A percentile compares a stretch with the other conserved stretches of the same genome.
These are phyloP conservation scores for Pythium dissimile DNA, from an alignment of 352 stramenopile species.

Conservation along the genomic window DNA sequence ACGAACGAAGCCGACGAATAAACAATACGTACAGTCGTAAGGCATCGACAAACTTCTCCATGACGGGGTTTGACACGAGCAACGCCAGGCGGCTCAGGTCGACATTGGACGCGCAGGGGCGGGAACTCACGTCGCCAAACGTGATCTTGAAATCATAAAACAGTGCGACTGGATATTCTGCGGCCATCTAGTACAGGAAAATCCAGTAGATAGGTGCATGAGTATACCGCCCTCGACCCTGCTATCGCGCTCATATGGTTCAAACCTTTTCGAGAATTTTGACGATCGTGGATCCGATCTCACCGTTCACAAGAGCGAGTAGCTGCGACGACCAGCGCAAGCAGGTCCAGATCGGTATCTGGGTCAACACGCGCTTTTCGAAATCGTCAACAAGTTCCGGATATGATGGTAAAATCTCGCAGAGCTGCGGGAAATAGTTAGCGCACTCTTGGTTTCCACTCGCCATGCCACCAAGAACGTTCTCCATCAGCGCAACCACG, in stretches of 20 bases:
- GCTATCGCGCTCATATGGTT: too few relatives aligned
- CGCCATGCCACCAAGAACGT: slow-evolving; percentile 63
- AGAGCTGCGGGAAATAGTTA: slow-evolving; percentile 75
- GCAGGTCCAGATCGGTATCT: slow-evolving; percentile 76
- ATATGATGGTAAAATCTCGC: slow-evolving; percentile 54
- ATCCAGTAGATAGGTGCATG: neutral
- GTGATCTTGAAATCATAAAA: slow-evolving; percentile 86
- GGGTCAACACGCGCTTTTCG: slow-evolving; percentile 36
- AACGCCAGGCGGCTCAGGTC: slow-evolving; percentile 47
- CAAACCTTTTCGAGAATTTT: slow-evolving; percentile 77
- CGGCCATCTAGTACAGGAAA: slow-evolving; percentile 43
- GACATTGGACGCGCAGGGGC: slow-evolving; percentile 25
- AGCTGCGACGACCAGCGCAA: slow-evolving; percentile 75
- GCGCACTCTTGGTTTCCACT: slow-evolving; percentile 57
- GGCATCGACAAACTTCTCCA: slow-evolving; percentile 81
- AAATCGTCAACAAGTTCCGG: slow-evolving; percentile 42
- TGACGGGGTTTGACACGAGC: slow-evolving; percentile 58
- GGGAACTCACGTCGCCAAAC: slow-evolving; percentile 28
- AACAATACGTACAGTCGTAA: slow-evolving; percentile 69
- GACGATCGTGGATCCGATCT: slow-evolving; percentile 53
- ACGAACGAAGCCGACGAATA: slow-evolving; percentile 11
- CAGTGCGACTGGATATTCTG: slow-evolving; percentile 63
- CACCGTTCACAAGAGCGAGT: slow-evolving; percentile 61
- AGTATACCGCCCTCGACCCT: too few relatives aligned
- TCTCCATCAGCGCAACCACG: slow-evolving; percentile 46